Conservation (phyloP, 352 stramenopile genomes). For the Albugo laibachii region DNA sequence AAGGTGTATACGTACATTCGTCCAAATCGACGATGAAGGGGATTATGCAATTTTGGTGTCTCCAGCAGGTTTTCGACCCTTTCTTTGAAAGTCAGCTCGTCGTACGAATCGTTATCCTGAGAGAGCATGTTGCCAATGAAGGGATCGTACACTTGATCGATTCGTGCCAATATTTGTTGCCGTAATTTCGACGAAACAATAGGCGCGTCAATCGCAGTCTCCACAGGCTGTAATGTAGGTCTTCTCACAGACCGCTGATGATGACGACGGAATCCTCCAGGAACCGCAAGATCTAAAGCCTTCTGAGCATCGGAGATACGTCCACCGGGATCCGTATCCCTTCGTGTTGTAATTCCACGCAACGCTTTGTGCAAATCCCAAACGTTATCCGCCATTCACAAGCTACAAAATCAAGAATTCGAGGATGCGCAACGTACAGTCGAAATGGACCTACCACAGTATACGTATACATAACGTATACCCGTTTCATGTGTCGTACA, state of each 20-base stretch:
- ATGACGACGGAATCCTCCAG: constrained; percentile 46
- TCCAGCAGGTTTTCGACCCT: constrained; percentile 41
- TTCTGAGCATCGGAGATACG: constrained; percentile 14
- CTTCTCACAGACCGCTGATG: constrained; percentile 11
- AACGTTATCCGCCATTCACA: constrained; percentile 23
- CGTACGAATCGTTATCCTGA: constrained; percentile 65
- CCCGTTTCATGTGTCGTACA: too few relatives aligned
- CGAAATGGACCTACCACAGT: too few relatives aligned
- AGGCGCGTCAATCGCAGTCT: constrained; percentile 3
- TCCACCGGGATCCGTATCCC: constrained; percentile 28
- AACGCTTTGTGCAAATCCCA: constrained; percentile 30
- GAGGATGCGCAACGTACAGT: too few relatives aligned
- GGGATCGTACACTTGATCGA: constrained; percentile 58
- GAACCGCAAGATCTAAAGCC: constrained; percentile 40
- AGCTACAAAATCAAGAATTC: neutral
- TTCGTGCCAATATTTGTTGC: constrained; percentile 47
- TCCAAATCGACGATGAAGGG: too few relatives aligned
- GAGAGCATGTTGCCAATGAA: constrained; percentile 68
- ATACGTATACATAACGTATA: too few relatives aligned
- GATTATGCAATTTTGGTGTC: constrained; percentile 22
- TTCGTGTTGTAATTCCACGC: constrained; percentile 11
- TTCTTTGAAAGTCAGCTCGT: constrained; percentile 46
- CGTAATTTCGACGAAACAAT: constrained; percentile 30
- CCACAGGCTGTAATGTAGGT: constrained; percentile 9
- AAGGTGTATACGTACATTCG: too few relatives aligned